Evolutionary conservation across 2,329 filamentous ascomycete species (phyloP), one percentile per base, ranked within the genome.

Genomic region (Rachicladosporium sp.): DNA sequence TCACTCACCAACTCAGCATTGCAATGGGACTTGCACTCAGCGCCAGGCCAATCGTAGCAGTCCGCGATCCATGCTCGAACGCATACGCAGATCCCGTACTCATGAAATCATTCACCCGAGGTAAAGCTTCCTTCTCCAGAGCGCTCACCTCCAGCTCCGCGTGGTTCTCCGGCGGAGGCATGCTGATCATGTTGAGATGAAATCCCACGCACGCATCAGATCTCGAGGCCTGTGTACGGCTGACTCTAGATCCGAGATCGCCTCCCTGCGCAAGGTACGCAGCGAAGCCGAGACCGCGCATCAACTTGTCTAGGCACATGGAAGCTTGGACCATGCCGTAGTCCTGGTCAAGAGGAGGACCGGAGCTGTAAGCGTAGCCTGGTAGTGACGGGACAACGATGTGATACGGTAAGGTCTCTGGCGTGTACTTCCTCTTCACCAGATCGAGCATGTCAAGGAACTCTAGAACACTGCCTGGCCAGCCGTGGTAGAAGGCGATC

Each of bases 11-110:
- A 5, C 68, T 65, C 2, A 80, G 61, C 12, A 79, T 50, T 0
- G 73, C 70, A 1, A 79, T 44, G 0, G 76, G 76, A 29, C 61
- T 74, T 4, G 68, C 59, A 3, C 66, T 60, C 1, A 80, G 54
- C 0, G 65, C 68, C 4, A 76, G 61, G 0, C 74, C 73, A 33
- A 78, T 70, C 0, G 75, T 80, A 0, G 65, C 61, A 0, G 75
- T 70, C 6, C 69, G 57, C 0, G 72, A 74, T 1, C 61, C 69
- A 39, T 80, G 76, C 50, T 70, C 63, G 0, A 61, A 37, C 0
- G 65, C 63, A 49, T 78, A 80, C 0, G 65, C 71, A 8, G 47
- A 51, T 1, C 70, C 74, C 2, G 51, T 57, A 0, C 52, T 42
- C 2, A 47, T 39, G 51, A 70, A 76, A 3, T 59, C 52, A 2